Evolutionary conservation across 352 stramenopile species (phyloP).

Genomic region (Phytopythium kandeliae): DNA sequence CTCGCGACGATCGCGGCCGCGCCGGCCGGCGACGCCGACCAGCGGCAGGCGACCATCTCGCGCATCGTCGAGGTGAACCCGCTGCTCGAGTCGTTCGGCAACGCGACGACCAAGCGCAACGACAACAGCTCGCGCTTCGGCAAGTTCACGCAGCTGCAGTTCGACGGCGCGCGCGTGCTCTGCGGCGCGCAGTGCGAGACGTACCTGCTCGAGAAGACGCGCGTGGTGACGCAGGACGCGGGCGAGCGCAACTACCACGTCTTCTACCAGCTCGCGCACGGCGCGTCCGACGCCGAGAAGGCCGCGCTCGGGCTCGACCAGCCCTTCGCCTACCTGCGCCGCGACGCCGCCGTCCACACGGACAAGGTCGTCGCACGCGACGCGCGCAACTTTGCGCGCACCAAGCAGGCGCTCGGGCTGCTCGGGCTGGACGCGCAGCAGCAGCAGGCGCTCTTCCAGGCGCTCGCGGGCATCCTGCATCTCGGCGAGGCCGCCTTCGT

Average conservation of each 20-base stretch:
- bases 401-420: conserved; percentile 45
- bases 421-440: conserved; percentile 49
- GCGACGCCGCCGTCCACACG: conserved; percentile 16
- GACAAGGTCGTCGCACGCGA: conserved; percentile 19
- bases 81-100: conserved; percentile 98
- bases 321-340: conserved; percentile 45
- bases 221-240: conserved; percentile 88
- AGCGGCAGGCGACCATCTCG: conserved; percentile 72
- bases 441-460: conserved; percentile 61
- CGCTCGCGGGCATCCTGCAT: conserved; percentile 72
- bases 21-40: conserved; percentile 21
- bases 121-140: conserved; percentile 96
- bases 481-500: conserved; percentile 67
- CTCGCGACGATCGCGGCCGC: conserved; percentile 64
- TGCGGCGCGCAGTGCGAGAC: conserved; percentile 91
- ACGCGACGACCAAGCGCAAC: conserved; percentile 96
- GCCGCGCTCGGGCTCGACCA: conserved; percentile 31
- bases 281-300: conserved; percentile 32
- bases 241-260: conserved; percentile 96
- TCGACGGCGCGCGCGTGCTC: conserved; percentile 72
- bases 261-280: conserved; percentile 90
- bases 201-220: conserved; percentile 96
- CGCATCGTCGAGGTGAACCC: conserved; percentile 97
- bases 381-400: conserved; percentile 53
- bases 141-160: conserved; percentile 96